Conservation (phyloP, 1,139 yeast species). For the Suhomyces terraborum region DNA sequence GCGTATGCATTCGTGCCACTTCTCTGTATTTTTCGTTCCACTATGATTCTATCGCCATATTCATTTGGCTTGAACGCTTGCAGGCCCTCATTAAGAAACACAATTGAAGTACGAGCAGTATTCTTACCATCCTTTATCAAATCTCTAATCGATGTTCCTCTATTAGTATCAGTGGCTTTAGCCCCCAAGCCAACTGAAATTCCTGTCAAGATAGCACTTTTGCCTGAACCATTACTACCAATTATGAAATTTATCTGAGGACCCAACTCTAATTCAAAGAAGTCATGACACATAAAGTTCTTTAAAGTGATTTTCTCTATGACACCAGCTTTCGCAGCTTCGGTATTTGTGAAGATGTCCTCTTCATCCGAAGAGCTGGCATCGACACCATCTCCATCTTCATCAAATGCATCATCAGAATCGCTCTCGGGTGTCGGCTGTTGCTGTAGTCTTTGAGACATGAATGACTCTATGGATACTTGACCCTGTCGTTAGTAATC, state of each 20-base stretch:
- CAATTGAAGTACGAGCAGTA: conserved; percentile 61
- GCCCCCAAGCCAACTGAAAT: conserved; percentile 93
- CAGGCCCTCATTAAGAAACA: conserved; percentile 61
- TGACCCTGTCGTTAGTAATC: conserved; percentile 12
- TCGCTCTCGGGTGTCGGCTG: conserved; percentile 6
- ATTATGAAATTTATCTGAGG: conserved; percentile 87
- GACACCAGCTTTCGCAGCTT: conserved; percentile 53
- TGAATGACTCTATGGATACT: conserved; percentile 10
- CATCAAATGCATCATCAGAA: conserved; percentile 8
- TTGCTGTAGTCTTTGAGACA: conserved; percentile 10
- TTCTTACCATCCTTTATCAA: conserved; percentile 78
- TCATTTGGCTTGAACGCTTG: conserved; percentile 64
- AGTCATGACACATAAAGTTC: conserved; percentile 84
- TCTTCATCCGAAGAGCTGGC: conserved; percentile 11
- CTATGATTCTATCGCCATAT: conserved; percentile 67
- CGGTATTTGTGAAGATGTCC: conserved; percentile 22
- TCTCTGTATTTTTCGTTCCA: conserved; percentile 68
- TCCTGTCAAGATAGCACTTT: conserved; percentile 90
- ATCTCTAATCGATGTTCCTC: conserved; percentile 72
- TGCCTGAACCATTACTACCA: conserved; percentile 96
- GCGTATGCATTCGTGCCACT: conserved; percentile 53
- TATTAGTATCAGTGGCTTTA: conserved; percentile 83
- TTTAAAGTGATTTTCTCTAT: conserved; percentile 58
- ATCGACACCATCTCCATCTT: conserved; percentile 10
- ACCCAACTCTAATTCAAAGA: conserved; percentile 74